phyloP scores from a whole-genome alignment of 495 filamentous ascomycete species.

The Xylaria intraflava region DNA sequence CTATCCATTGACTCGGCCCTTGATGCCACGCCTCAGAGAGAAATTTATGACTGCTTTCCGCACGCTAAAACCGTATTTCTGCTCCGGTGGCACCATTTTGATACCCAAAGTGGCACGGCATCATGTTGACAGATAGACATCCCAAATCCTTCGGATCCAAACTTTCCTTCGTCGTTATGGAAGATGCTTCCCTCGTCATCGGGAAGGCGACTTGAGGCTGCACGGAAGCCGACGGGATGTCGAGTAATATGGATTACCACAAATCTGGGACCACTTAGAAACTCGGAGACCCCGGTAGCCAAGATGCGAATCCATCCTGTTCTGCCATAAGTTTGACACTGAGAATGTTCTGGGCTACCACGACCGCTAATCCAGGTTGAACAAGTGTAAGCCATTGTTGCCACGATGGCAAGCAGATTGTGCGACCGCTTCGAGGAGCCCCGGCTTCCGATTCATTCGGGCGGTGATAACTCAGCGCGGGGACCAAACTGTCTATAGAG shows the following conservation, averaged over 20 bases:
- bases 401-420: conserved; percentile 6
- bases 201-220: conserved; percentile 15
- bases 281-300: conserved; percentile 9
- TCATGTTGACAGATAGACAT: conserved; percentile 2
- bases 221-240: conserved; percentile 17
- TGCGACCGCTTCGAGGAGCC: conserved; percentile 6
- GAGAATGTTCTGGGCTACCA: conserved; percentile 3
- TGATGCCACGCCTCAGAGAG: not conserved
- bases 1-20: not conserved
- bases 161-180: not conserved
- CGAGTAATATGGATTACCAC: conserved; percentile 22
- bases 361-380: conserved; percentile 4
- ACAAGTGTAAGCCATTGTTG: not conserved
- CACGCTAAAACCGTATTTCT: not conserved
- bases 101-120: conserved; percentile 27
- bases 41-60: not conserved
- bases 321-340: conserved; percentile 6
- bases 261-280: conserved; percentile 19
- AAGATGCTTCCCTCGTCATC: conserved; percentile 4
- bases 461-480: conserved; percentile 13
- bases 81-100: conserved; percentile 11
- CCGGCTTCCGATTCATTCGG: conserved; percentile 12
- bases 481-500: conserved; percentile 19
- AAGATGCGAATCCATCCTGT: not conserved
- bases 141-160: conserved; percentile 14